These are phyloP conservation scores for Phytophthora foliorum DNA, from an alignment of 352 stramenopile species.

Conservation along the genomic window DNA sequence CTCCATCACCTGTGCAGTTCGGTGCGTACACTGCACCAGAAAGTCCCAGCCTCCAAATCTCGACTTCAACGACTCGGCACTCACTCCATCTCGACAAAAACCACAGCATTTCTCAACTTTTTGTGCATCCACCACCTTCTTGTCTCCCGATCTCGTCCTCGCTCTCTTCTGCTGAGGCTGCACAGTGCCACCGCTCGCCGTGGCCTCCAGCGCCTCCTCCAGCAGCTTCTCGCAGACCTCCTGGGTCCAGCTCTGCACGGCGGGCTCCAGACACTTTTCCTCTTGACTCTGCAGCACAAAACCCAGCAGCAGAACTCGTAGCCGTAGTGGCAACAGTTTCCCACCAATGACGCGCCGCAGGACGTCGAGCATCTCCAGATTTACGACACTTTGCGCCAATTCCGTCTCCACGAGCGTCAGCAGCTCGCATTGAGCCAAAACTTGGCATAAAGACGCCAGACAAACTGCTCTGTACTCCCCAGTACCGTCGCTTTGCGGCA, in stretches of 20 bases:
- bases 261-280: slow-evolving; percentile 9
- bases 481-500: slow-evolving; percentile 12
- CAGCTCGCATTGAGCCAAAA: slow-evolving; percentile 53
- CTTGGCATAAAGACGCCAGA: slow-evolving; percentile 44
- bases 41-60: slow-evolving; percentile 32
- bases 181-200: slow-evolving; percentile 19
- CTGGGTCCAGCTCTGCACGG: slow-evolving; percentile 41
- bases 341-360: slow-evolving; percentile 32
- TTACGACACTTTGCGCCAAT: slow-evolving; percentile 25
- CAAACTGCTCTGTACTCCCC: slow-evolving; percentile 37
- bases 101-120: slow-evolving; percentile 17
- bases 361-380: slow-evolving; percentile 26
- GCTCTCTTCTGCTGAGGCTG: slow-evolving; percentile 16
- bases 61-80: slow-evolving; percentile 24
- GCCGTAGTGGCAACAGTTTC: slow-evolving; percentile 34
- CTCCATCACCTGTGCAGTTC: slow-evolving; percentile 28
- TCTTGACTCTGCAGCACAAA: slow-evolving; percentile 37
- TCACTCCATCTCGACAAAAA: slow-evolving; percentile 40
- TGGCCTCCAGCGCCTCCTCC: slow-evolving; percentile 47
- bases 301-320: slow-evolving; percentile 42
- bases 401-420: slow-evolving; percentile 33
- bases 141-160: slow-evolving; percentile 23
- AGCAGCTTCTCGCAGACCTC: slow-evolving; percentile 50
- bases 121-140: neutral
- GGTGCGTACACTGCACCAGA: slow-evolving; percentile 33